Evolutionary conservation across 169 alveolate species (phyloP), one percentile per base, ranked within the genome.

Genomic region (Plasmodium cynomolgi): DNA sequence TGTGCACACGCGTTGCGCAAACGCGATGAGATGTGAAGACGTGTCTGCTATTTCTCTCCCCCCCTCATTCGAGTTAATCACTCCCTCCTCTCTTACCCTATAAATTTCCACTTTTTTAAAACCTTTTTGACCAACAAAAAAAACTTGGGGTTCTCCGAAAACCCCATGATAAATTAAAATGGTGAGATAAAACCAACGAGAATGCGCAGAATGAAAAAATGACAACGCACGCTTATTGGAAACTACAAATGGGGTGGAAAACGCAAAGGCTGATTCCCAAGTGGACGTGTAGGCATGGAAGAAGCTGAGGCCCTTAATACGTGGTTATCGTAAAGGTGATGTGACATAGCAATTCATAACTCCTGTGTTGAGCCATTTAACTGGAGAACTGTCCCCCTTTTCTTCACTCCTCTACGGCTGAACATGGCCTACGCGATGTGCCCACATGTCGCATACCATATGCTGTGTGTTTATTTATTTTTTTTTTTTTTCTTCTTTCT

Each of bases 101-200:
- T 91, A 58, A 81, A 8, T 91, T 73, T 81, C 68, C 85, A 39
- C 62, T 56, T 50, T 41, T 83, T 91, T 50, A 82, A 29, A 15
- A 91, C 44, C 44, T 31, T 91, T 31, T 81, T 83, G 74, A 39
- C 62, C 6, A 91, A 29, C 34, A 91, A 50, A 34, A 54, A 50
- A 71, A 81, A 82, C 37, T 73, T 91, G 26, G 95, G 95, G 39
- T 91, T 82, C 81, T 91, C 92, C 39, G 95, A 91, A 8, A 91
- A 91, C 20, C 92, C 95, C 95, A 91, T 91, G 31, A 29, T 91
- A 71, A 41, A 47, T 33, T 68, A n/a, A 54, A 47, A 29, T 34
- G 41, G 84, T 23, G 13, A 8, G 77, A 91, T 68, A 71, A 72
- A 33, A 68, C 26, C 73, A 71, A 72, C 41, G 54, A n/a, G 13